Conservation (phyloP, 2,329 filamentous ascomycete species). For the Huntiella savannae region DNA sequence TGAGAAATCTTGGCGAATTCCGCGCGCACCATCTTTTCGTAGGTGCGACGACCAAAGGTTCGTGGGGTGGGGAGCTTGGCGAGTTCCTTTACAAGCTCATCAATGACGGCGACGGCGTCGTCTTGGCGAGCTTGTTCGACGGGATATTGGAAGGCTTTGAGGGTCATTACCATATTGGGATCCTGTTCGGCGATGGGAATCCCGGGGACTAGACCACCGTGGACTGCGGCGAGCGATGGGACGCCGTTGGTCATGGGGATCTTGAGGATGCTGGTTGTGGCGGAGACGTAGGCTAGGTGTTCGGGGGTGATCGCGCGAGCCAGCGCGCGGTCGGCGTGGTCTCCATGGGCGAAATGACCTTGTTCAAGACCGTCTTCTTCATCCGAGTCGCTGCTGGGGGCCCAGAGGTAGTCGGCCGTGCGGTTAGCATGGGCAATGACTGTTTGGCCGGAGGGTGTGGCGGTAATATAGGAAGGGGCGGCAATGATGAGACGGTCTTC, state of each 20-base stretch:
- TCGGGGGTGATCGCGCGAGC: conserved; percentile 32
- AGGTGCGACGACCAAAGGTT: conserved; percentile 7
- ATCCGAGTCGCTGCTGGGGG: conserved; percentile 15
- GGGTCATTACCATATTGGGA: conserved; percentile 74
- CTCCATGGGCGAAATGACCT: conserved; percentile 17
- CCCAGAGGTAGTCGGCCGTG: conserved; percentile 13
- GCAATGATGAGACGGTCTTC: conserved; percentile 69
- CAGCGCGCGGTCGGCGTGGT: conserved; percentile 30
- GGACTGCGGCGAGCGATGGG: conserved; percentile 45
- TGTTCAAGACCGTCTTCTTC: conserved; percentile 15
- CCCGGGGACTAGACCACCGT: conserved; percentile 68
- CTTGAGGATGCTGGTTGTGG: conserved; percentile 59
- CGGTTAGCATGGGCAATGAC: not conserved
- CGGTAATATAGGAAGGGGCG: conserved; percentile 22
- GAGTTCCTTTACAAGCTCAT: conserved; percentile 12
- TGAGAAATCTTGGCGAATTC: conserved; percentile 6
- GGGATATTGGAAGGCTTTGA: conserved; percentile 56
- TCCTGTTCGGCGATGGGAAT: conserved; percentile 51
- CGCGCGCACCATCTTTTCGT: conserved; percentile 9
- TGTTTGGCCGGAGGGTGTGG: not conserved
- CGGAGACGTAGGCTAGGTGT: conserved; percentile 50
- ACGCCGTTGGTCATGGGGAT: conserved; percentile 20
- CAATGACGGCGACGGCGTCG: conserved; percentile 14
- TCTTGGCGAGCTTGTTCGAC: conserved; percentile 20
- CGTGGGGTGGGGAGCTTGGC: not conserved